Evolutionary conservation across 129 eudicot genomes (phyloP), one percentile per base, ranked within the genome.

Genomic region (Flaveria robusta): DNA sequence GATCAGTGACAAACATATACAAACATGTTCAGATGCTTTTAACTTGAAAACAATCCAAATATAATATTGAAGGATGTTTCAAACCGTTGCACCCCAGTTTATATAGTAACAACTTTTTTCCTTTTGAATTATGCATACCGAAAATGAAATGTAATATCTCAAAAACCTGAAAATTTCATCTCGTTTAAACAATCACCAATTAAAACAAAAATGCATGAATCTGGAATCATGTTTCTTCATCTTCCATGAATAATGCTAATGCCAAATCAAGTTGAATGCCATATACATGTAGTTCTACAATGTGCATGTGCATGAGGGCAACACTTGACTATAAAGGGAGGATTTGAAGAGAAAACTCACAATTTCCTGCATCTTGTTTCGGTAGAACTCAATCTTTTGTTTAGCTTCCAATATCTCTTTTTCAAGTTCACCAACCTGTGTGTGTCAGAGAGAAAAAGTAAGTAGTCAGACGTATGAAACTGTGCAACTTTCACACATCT

Each of bases 361-460:
- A 77, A 92, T 88, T 88, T 92, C 97, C 79, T 89, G 97, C 96
- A 92, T 92, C 87, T 89, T 92, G 68, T 88, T 81, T 66, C 94
- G 89, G 79, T 80, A 92, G 79, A 86, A 89, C 80, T 87, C 96
- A 77, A 87, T 86, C 73, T 89, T 89, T 71, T 92, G 93, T 79
- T 55, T 89, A 49, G 97, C 83, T 27, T 92, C 97, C 77, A 77
- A 31, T 60, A 92, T 89, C 74, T 92, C 97, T 79, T 89, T 92
- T 72, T 92, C 97, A 81, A 89, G 82, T 69, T 92, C 96, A 67
- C 62, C 82, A 47, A 91, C 97, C 79, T 75, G 72, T n/a, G 72
- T n/a, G 29, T 45, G 13, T 47, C 10, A 34, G 55, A 19, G 50
- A 49, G 14, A 7, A 19, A 65, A 46, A 49, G 29, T 42, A 74